Conservation (phyloP, 345 rosid species). For the Microthlaspi erraticum region DNA sequence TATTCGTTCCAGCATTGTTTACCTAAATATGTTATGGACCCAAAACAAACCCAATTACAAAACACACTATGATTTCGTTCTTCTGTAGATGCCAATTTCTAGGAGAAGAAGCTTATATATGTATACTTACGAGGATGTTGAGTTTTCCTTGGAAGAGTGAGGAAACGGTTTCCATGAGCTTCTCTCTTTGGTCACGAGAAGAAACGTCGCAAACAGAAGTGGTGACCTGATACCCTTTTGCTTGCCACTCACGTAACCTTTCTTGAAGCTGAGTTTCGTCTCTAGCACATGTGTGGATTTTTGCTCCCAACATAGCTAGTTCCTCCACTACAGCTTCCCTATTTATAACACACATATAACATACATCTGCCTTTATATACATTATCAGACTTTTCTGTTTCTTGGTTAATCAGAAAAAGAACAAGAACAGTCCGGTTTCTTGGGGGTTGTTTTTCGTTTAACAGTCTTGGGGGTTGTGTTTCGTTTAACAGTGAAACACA, state of each 20-base stretch:
- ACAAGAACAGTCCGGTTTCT: neutral
- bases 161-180: slow-evolving; percentile 46
- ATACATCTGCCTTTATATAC: too few species aligned
- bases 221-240: slow-evolving; percentile 37
- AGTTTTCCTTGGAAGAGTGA: slow-evolving; percentile 45
- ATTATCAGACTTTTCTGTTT: too few species aligned
- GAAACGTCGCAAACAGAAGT: slow-evolving; percentile 41
- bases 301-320: slow-evolving; percentile 39
- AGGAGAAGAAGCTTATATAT: too few species aligned
- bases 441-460: neutral
- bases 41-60: neutral
- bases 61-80: too few species aligned
- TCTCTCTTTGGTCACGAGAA: slow-evolving; percentile 31
- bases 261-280: slow-evolving; percentile 39
- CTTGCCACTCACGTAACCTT: slow-evolving; percentile 35
- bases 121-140: slow-evolving; percentile 36
- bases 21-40: slow-evolving; percentile 49
- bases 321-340: slow-evolving; percentile 45
- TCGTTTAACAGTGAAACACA: too few species aligned
- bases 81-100: too few species aligned
- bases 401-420: too few species aligned
- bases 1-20: slow-evolving; percentile 78
- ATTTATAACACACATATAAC: slow-evolving; percentile 16
- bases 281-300: slow-evolving; percentile 42
- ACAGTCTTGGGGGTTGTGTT: too few species aligned